Evolutionary conservation across 176 grass and related monocot species (phyloP), one percentile per base, ranked within the genome.

Genomic region (Aegilops longissima): DNA sequence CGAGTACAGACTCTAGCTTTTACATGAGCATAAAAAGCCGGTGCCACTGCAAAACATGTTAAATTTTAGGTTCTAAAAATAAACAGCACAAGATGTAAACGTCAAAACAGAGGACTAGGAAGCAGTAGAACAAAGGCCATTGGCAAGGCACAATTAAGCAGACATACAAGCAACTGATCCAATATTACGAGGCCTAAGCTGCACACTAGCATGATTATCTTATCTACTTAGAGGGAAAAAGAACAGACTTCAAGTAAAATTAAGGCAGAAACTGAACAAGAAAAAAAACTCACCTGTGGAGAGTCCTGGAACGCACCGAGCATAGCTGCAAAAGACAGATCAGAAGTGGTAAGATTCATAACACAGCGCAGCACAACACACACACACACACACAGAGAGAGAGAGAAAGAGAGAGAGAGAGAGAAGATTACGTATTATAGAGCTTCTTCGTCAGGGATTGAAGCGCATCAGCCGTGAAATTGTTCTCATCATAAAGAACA

Each of bases 361-460:
- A 66, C 7, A 39, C 38, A 39, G 38, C 38, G 1, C 38, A 36
- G 35, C 35, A 36, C 35, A 36, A 36, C 38, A 39, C 38, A 39
- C 38, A 39, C 38, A 39, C 38, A 39, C 20, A 3, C 16, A 62
- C 13, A 80, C 5, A 83, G 8, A 25, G 25, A 25, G 25, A 25
- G 25, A 76, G 36, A 77, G 68, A 38, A 5, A 71, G 3, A 64
- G 13, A 77, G 49, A 29, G 30, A 24, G 10, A 33, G 18, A 18
- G 5, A 24, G 31, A 54, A 31, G 25, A 70, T 91, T 89, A 97
- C 95, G 92, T 94, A 44, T 92, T 91, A 39, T 92, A 31, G 30
- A 97, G 84, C 49, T 97, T 94, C 63, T 97, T 97, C 4, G 95
- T 97, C 21, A 97, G 44, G 4, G 17, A 89, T 73, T 94, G 92